Evolutionary conservation across 2,329 filamentous ascomycete species (phyloP).

Genomic region (Diaporthe capsici): DNA sequence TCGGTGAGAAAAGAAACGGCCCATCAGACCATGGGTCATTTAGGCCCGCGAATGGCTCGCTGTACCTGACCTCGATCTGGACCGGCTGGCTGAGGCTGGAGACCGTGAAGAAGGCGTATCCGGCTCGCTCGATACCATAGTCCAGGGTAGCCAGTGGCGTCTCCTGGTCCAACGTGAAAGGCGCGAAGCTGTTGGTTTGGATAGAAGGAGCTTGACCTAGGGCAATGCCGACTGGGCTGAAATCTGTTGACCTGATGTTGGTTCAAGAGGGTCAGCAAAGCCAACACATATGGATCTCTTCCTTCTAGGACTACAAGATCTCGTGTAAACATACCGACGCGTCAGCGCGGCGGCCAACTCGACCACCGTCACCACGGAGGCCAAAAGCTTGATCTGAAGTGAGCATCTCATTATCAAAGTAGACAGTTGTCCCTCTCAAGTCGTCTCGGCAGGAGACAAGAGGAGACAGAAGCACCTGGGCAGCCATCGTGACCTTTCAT

Average conservation of each 20-base stretch:
- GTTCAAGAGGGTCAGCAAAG: neutral
- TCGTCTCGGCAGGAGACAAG: too few species aligned
- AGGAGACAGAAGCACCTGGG: neutral
- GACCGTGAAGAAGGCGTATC: conserved; percentile 52
- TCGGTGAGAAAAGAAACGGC: conserved; percentile 46
- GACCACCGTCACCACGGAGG: neutral
- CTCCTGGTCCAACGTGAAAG: neutral
- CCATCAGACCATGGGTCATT: conserved; percentile 50
- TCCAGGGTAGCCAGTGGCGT: conserved; percentile 46
- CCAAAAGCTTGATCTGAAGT: neutral
- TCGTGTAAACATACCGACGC: neutral
- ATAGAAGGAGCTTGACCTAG: neutral
- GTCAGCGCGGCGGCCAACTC: neutral
- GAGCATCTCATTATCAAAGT: neutral
- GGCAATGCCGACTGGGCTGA: neutral
- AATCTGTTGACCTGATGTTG: neutral
- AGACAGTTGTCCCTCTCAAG: neutral
- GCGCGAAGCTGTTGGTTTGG: neutral
- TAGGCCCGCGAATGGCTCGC: conserved; percentile 51
- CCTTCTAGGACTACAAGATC: neutral
- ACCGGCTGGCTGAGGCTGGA: conserved; percentile 44
- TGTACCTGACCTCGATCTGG: conserved; percentile 55
- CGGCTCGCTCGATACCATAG: conserved; percentile 52
- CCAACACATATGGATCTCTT: rapidly evolving
- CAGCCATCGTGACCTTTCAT: neutral